Evolutionary conservation across 169 alveolate genomes (phyloP).

Genomic region (Eimeria tenella): DNA sequence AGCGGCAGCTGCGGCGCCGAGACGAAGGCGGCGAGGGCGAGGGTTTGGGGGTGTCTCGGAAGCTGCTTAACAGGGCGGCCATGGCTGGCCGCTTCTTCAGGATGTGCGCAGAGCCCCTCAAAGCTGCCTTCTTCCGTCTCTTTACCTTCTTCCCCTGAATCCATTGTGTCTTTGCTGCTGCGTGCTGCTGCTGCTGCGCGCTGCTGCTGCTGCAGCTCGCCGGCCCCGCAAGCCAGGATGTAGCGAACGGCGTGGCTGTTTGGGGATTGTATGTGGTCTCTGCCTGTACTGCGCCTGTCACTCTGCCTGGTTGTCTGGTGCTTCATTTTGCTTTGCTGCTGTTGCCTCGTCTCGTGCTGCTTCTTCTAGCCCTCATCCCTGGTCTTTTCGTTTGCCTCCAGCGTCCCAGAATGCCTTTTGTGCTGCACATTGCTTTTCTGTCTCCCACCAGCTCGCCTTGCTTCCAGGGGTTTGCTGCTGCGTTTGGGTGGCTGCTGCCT

Average conservation of each 20-base stretch:
- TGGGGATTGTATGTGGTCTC: neutral
- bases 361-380: too few species aligned
- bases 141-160: neutral
- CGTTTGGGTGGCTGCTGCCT: neutral
- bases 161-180: neutral
- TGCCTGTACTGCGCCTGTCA: neutral
- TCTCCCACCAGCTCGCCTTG: neutral
- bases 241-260: too few species aligned
- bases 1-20: constrained; percentile 65
- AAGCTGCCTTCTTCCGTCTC: neutral
- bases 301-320: neutral
- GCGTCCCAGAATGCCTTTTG: too few species aligned
- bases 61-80: constrained; percentile 61
- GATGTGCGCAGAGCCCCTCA: neutral
- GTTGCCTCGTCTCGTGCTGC: neutral
- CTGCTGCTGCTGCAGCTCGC: constrained; percentile 3
- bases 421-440: neutral
- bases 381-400: too few species aligned
- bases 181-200: neutral
- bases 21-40: constrained; percentile 32
- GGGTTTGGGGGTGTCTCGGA: constrained; percentile 33
- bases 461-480: neutral
- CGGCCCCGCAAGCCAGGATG: neutral
- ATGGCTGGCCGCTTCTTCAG: constrained; percentile 69
- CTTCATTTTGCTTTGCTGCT: neutral